Evolutionary conservation across 2,329 filamentous ascomycete genomes (phyloP).

Genomic region (Bipolaris oryzae): DNA sequence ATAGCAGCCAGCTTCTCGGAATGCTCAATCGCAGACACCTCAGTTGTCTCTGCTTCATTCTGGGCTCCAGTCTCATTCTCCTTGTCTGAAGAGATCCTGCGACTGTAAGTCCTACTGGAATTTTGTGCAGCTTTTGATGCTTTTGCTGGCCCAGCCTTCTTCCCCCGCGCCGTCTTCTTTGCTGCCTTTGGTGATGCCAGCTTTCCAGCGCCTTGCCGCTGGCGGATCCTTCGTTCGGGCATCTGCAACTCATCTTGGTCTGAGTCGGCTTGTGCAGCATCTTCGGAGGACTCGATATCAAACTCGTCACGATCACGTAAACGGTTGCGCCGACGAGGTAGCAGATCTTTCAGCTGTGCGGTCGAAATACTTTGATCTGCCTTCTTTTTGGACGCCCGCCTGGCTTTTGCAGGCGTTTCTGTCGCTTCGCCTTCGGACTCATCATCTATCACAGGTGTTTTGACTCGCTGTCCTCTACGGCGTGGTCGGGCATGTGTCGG

Average conservation of each 20-base stretch:
- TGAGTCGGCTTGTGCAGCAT: constrained; percentile 39
- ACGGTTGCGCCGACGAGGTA: constrained; percentile 51
- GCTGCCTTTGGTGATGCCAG: constrained; percentile 28
- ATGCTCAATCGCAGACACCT: constrained; percentile 35
- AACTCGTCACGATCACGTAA: constrained; percentile 46
- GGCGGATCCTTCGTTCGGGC: constrained; percentile 31
- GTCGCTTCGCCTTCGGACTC: constrained; percentile 34
- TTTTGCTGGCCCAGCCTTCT: constrained; percentile 27
- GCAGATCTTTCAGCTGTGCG: constrained; percentile 52
- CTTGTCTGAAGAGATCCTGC: constrained; percentile 50
- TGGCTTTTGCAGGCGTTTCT: constrained; percentile 30
- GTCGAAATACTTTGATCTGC: constrained; percentile 49
- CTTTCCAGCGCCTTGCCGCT: constrained; percentile 24
- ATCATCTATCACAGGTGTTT: constrained; percentile 25
- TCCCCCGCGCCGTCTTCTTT: constrained; percentile 34
- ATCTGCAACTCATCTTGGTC: constrained; percentile 53
- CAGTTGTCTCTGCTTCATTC: constrained; percentile 32
- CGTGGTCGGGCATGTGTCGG: constrained; percentile 25
- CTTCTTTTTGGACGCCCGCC: constrained; percentile 26
- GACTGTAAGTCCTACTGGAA: constrained; percentile 41
- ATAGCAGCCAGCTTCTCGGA: constrained; percentile 51
- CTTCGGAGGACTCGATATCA: constrained; percentile 49
- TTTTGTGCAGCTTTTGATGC: constrained; percentile 27
- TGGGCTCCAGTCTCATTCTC: constrained; percentile 46
- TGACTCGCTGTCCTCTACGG: constrained; percentile 22